These are phyloP conservation scores for Halophytophthora polymorphica DNA, from an alignment of 352 stramenopile genomes.

Conservation along the genomic window DNA sequence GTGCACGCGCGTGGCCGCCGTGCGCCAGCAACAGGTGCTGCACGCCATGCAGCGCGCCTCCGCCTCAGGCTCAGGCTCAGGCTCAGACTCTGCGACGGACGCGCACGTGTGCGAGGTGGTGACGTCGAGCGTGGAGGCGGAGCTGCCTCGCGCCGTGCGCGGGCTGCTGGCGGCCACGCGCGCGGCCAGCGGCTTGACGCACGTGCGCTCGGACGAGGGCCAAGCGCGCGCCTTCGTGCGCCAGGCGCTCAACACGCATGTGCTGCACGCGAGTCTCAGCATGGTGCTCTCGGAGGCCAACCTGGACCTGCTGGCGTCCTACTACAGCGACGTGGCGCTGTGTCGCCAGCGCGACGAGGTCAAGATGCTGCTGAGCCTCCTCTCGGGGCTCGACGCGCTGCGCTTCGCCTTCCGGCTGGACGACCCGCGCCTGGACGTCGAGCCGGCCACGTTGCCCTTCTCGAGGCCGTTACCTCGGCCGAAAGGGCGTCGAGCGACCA, in stretches of 20 bases:
- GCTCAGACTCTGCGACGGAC: background rate
- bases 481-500: conserved; percentile 28
- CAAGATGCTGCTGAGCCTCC: conserved; percentile 68
- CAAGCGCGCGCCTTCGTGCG: conserved; percentile 75
- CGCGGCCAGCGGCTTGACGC: conserved; percentile 51
- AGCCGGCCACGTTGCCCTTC: conserved; percentile 73
- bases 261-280: conserved; percentile 64
- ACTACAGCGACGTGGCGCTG: conserved; percentile 77
- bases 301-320: conserved; percentile 69
- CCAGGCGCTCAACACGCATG: conserved; percentile 81
- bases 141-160: conserved; percentile 65
- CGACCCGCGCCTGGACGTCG: conserved; percentile 59
- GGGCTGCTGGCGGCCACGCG: conserved; percentile 65
- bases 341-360: conserved; percentile 79
- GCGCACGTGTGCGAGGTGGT: conserved; percentile 68
- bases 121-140: conserved; percentile 65
- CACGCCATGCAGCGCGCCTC: conserved; percentile 56
- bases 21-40: conserved; percentile 65
- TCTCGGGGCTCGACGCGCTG: conserved; percentile 61
- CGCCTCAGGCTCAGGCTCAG: conserved; percentile 6
- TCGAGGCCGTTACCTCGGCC: conserved; percentile 53
- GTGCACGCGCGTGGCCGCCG: conserved; percentile 71
- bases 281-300: conserved; percentile 75
- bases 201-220: conserved; percentile 69
- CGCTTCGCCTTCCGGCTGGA: conserved; percentile 82